phyloP scores from a whole-genome alignment of 129 eudicot species.

The Pseudognaphalium luteoalbum region DNA sequence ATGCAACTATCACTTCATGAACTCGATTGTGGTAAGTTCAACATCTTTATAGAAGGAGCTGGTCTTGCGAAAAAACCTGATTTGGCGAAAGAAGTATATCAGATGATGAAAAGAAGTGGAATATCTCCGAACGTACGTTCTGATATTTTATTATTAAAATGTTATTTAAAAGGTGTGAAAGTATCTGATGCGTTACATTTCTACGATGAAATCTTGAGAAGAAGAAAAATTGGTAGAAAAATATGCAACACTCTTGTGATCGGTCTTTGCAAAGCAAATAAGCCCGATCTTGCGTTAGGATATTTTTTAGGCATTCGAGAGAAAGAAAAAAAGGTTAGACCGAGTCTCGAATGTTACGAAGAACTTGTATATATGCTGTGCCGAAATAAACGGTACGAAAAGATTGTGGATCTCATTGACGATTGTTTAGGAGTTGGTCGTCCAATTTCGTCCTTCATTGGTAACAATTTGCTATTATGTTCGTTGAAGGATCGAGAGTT shows the following conservation, averaged over 20 bases:
- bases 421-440: slow-evolving; percentile 56
- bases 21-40: slow-evolving; percentile 31
- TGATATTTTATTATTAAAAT: slow-evolving; percentile 46
- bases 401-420: slow-evolving; percentile 42
- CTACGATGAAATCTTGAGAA: slow-evolving; percentile 36
- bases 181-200: slow-evolving; percentile 46
- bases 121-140: slow-evolving; percentile 46
- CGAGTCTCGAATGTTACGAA: slow-evolving; percentile 62
- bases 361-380: slow-evolving; percentile 59
- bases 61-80: slow-evolving; percentile 68
- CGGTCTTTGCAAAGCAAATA: slow-evolving; percentile 67
- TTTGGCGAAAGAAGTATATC: slow-evolving; percentile 56
- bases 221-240: slow-evolving; percentile 43
- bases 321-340: slow-evolving; percentile 24
- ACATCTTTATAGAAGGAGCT: slow-evolving; percentile 66
- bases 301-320: slow-evolving; percentile 45
- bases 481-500: slow-evolving; percentile 43
- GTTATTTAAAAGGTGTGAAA: slow-evolving; percentile 50
- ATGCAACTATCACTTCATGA: slow-evolving; percentile 50
- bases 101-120: slow-evolving; percentile 50
- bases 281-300: slow-evolving; percentile 50
- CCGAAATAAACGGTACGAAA: slow-evolving; percentile 33
- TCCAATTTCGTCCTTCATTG: slow-evolving; percentile 63
- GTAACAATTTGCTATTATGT: slow-evolving; percentile 57
- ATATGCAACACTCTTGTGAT: slow-evolving; percentile 43